These are phyloP conservation scores for Rhizoclosmatium sp. DNA, from an alignment of 192 early-diverging fungal species.

Conservation along the genomic window DNA sequence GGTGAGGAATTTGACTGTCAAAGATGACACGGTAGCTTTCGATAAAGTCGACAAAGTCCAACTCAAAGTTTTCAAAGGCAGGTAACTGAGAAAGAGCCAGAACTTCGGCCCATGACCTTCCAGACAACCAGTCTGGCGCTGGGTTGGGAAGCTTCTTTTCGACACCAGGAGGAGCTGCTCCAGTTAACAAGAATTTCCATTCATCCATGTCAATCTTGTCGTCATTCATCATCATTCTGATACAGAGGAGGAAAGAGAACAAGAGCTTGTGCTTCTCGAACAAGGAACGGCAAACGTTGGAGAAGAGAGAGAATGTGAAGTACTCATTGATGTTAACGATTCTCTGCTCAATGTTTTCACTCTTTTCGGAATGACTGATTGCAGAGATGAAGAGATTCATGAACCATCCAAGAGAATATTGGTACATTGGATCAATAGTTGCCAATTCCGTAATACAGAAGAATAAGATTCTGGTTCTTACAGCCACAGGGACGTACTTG, in stretches of 20 bases:
- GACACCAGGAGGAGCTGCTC: constrained; percentile 41
- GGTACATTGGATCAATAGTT: constrained; percentile 69
- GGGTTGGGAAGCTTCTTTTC: constrained; percentile 55
- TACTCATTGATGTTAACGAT: constrained; percentile 67
- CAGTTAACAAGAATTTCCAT: constrained; percentile 66
- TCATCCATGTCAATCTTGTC: constrained; percentile 65
- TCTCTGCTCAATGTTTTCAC: constrained; percentile 62
- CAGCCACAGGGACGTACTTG: constrained; percentile 66
- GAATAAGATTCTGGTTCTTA: constrained; percentile 64
- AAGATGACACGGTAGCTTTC: constrained; percentile 56
- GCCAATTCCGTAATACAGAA: constrained; percentile 72
- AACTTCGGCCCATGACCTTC: constrained; percentile 59
- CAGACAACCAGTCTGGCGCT: constrained; percentile 62
- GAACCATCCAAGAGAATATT: constrained; percentile 68
- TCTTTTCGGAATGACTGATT: constrained; percentile 66
- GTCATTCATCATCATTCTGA: constrained; percentile 68
- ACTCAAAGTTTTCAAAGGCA: constrained; percentile 55
- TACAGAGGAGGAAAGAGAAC: constrained; percentile 65
- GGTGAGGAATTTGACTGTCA: constrained; percentile 60
- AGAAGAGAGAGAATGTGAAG: constrained; percentile 68
- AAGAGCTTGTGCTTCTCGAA: constrained; percentile 74
- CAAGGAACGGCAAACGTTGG: constrained; percentile 67
- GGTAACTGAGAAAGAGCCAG: constrained; percentile 54
- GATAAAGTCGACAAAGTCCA: constrained; percentile 54
- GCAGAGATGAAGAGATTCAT: constrained; percentile 69